phyloP scores from a whole-genome alignment of 2,329 filamentous ascomycete species.

The Pyrenochaeta sp. region DNA sequence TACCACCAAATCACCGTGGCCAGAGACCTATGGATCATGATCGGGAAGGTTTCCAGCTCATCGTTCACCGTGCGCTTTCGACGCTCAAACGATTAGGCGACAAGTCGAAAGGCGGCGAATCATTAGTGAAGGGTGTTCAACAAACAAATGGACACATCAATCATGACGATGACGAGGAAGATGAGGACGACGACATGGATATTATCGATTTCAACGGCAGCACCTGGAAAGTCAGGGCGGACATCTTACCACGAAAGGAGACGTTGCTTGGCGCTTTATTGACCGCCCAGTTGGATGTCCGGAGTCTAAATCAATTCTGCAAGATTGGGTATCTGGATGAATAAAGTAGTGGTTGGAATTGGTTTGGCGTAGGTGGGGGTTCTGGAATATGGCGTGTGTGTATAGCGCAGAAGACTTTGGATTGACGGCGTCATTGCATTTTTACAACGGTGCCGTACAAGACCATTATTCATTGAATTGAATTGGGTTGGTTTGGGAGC shows the following conservation, averaged over 20 bases:
- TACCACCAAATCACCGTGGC: constrained; percentile 39
- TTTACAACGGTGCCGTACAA: background rate
- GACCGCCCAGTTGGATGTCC: constrained; percentile 53
- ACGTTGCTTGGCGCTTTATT: constrained; percentile 57
- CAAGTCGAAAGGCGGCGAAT: constrained; percentile 50
- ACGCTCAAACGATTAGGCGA: constrained; percentile 59
- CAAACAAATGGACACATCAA: constrained; percentile 36
- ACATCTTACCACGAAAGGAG: constrained; percentile 56
- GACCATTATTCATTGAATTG: background rate
- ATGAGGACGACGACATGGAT: constrained; percentile 45
- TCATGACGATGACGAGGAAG: constrained; percentile 31
- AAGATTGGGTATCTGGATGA: constrained; percentile 49
- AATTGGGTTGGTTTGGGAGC: background rate
- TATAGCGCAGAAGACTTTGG: background rate
- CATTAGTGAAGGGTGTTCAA: constrained; percentile 37
- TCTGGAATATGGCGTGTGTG: background rate
- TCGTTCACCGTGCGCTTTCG: constrained; percentile 56
- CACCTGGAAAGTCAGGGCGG: constrained; percentile 47
- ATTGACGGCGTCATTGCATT: background rate
- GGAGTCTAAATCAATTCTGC: constrained; percentile 53
- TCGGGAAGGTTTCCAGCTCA: constrained; percentile 48
- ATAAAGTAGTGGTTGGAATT: constrained; percentile 6
- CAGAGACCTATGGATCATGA: constrained; percentile 46
- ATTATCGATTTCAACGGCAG: constrained; percentile 40
- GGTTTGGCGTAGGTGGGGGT: background rate